phyloP scores from a whole-genome alignment of 176 grass and related monocot species.

The Aegilops tauschii region DNA sequence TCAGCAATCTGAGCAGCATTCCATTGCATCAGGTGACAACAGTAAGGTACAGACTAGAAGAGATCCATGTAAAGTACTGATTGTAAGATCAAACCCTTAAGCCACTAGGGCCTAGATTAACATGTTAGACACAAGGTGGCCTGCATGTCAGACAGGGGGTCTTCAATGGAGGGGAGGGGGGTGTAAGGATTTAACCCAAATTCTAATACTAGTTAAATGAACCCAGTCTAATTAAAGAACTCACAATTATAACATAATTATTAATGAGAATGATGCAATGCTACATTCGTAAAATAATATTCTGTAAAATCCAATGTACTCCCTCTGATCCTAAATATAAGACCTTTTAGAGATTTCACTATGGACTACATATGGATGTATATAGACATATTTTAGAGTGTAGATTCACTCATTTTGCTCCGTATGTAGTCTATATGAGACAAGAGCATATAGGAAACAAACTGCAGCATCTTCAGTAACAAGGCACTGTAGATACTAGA shows the following conservation, averaged over 20 bases:
- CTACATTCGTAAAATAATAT: too few relatives aligned
- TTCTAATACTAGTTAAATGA: not conserved
- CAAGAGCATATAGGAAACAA: slow-evolving; percentile 16
- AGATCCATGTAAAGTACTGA: not conserved
- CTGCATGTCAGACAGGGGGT: not conserved
- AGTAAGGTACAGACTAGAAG: not conserved
- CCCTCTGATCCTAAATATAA: too few relatives aligned
- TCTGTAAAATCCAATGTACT: not conserved
- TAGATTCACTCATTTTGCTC: too few relatives aligned
- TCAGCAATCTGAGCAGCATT: slow-evolving; percentile 55
- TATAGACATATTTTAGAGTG: too few relatives aligned
- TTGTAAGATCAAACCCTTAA: not conserved
- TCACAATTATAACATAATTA: not conserved
- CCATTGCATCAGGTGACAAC: slow-evolving; percentile 5
- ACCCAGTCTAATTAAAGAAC: slow-evolving; percentile 6
- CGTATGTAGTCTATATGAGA: not conserved
- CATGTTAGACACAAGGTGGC: not conserved
- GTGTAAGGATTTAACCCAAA: not conserved
- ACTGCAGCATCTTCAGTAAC: not conserved
- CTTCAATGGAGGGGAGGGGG: not conserved
- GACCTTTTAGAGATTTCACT: too few relatives aligned
- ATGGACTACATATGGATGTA: too few relatives aligned
- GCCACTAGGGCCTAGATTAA: not conserved
- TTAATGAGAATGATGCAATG: not conserved
- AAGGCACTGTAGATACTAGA: not conserved